Evolutionary conservation across 352 stramenopile species (phyloP).

Genomic region (Peronospora belbahrii): DNA sequence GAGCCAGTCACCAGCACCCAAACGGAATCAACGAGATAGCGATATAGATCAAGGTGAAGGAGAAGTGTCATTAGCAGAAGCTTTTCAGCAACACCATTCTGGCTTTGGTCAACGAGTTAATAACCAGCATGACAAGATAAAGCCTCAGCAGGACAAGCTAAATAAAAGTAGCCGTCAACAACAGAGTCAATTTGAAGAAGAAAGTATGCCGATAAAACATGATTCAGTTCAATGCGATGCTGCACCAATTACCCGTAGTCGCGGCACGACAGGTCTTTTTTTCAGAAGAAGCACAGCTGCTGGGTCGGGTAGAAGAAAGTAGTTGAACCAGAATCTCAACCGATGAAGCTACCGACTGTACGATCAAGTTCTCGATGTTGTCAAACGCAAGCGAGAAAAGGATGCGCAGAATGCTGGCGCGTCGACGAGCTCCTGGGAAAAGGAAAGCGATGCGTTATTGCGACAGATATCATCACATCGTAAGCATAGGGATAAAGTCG

Average conservation of each 20-base stretch:
- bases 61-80: conserved; percentile 43
- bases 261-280: neutral
- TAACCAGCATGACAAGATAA: conserved; percentile 24
- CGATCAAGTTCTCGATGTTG: conserved; percentile 60
- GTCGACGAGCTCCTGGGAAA: conserved; percentile 53
- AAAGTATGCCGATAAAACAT: neutral
- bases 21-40: conserved; percentile 5
- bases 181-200: neutral
- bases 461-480: neutral
- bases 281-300: conserved; percentile 25
- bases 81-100: conserved; percentile 52
- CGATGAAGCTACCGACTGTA: conserved; percentile 57
- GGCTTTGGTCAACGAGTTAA: conserved; percentile 34
- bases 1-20: conserved; percentile 32
- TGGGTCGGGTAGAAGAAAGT: conserved; percentile 42
- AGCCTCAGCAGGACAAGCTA: conserved; percentile 25
- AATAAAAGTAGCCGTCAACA: conserved; percentile 14
- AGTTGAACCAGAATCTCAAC: conserved; percentile 47
- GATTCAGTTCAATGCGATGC: neutral
- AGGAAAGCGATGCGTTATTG: conserved; percentile 49
- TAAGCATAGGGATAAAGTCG: too few species aligned
- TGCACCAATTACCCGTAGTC: neutral
- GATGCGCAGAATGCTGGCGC: conserved; percentile 49
- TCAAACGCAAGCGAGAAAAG: conserved; percentile 64
- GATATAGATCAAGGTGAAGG: conserved; percentile 2